phyloP scores from a whole-genome alignment of 1,139 yeast species.

The Scheffersomyces cryptocercus region DNA sequence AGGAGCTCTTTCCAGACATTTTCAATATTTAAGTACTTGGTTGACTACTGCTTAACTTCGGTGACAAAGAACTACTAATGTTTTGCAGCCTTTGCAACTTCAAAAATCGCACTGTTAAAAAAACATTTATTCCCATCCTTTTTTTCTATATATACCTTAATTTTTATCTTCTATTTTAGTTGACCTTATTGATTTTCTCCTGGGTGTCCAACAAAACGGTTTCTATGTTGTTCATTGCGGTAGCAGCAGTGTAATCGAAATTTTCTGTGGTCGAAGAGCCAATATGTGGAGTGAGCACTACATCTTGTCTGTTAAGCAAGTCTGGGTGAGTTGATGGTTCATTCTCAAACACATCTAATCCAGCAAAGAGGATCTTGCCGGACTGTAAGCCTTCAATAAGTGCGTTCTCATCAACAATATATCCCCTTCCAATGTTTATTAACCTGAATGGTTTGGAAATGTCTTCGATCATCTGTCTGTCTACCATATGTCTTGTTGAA shows the following conservation, averaged over 20 bases:
- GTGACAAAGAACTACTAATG: no score
- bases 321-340: constrained; percentile 64
- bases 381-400: constrained; percentile 64
- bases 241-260: constrained; percentile 47
- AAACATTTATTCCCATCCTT: no score
- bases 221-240: constrained; percentile 13
- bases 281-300: constrained; percentile 73
- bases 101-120: no score
- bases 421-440: constrained; percentile 78
- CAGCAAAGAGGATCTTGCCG: constrained; percentile 73
- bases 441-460: constrained; percentile 58
- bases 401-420: constrained; percentile 71
- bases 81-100: no score
- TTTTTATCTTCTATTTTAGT: constrained; percentile 1
- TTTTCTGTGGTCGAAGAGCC: constrained; percentile 68
- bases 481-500: constrained; percentile 57
- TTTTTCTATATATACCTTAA: no score
- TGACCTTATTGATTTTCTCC: constrained; percentile 4
- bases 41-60: no score
- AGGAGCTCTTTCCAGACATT: background rate
- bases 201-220: constrained; percentile 5
- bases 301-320: constrained; percentile 62
- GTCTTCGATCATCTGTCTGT: constrained; percentile 45
- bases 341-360: constrained; percentile 74
- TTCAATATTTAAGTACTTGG: no score